Base-by-base conservation (phyloP, 108 stramenopile species). In the Discostella stelligeroides region DNA sequence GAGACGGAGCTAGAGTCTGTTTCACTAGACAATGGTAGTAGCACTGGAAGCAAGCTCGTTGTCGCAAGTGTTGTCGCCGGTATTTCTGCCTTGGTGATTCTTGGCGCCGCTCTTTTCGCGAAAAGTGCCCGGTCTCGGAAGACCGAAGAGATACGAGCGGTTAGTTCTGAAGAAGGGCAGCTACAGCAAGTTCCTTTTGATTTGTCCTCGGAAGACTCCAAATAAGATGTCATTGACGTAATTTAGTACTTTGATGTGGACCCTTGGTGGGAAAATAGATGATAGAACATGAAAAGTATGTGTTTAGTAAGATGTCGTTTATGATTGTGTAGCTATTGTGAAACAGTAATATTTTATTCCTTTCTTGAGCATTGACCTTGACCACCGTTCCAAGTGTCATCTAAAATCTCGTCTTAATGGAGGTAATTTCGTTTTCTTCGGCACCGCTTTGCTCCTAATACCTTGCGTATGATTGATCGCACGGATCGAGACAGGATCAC, bases 11-110 rank as follows among this genome's bases (percentile, higher is more conserved):
- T 6, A 1, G 37, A 17, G 13, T 17, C 5, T 37, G 30, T 23
- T 17, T 30, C 56, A 13, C 14, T n/a, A 23, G 56, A 18, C 34
- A 28, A 57, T 38, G 56, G 56, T 9, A 57, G 18, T 57, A 13
- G 28, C 61, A 55, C 13, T 27, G 46, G 61, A 15, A 45, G 27
- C 1, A 45, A 9, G 27, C 61, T 62, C 18, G 40, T 62, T 3
- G 10, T 43, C 20, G 61, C 61, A 18, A 28, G 45, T 13, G 20
- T 62, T 20, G 38, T 62, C 7, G 61, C 42, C 29, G 61, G 61
- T n/a, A 13, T 45, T 6, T 62, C 61, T 11, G 61, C 61, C 14
- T 14, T 62, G 27, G 23, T 62, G 25, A 7, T 62, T 28, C 38
- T 17, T 18, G 61, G 18, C 42, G n/a, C 40, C 10, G 61, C 61